Evolutionary conservation across 495 filamentous ascomycete species (phyloP).

Genomic region (Xeromyces bisporus): DNA sequence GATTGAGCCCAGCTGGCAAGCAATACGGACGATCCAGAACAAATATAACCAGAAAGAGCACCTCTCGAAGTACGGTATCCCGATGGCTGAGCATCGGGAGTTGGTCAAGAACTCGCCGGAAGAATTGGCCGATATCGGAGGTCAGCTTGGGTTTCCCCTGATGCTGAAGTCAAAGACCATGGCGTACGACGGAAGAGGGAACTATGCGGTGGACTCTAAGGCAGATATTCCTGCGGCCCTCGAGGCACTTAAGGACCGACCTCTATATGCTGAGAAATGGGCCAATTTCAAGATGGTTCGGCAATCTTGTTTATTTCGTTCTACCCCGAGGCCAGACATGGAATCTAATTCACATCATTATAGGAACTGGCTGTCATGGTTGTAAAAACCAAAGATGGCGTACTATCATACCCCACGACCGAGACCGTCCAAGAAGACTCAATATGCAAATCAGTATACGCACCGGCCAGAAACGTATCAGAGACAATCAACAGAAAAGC

Average conservation of each 20-base stretch:
- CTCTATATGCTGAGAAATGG: slow-evolving; percentile 85
- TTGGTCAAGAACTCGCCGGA: slow-evolving; percentile 34
- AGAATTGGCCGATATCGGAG: slow-evolving; percentile 45
- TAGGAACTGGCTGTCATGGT: slow-evolving; percentile 87
- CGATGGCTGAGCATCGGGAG: slow-evolving; percentile 51
- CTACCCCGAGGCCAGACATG: too few species aligned
- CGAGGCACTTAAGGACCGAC: slow-evolving; percentile 48
- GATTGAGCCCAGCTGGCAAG: slow-evolving; percentile 80
- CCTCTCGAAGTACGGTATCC: slow-evolving; percentile 45
- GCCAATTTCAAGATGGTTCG: slow-evolving; percentile 55
- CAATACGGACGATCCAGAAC: slow-evolving; percentile 86
- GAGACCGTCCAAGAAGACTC: slow-evolving; percentile 92
- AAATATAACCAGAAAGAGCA: slow-evolving; percentile 88
- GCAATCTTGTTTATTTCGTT: background rate
- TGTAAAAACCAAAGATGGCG: slow-evolving; percentile 66
- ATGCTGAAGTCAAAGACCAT: slow-evolving; percentile 91
- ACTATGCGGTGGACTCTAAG: slow-evolving; percentile 54
- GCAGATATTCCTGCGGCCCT: slow-evolving; percentile 54
- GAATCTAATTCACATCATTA: background rate
- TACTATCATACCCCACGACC: slow-evolving; percentile 70
- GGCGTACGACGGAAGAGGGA: slow-evolving; percentile 87
- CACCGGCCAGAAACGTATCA: slow-evolving; percentile 60
- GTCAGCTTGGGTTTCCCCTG: slow-evolving; percentile 62
- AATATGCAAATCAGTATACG: slow-evolving; percentile 87
- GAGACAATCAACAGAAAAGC: slow-evolving; percentile 43